phyloP scores from a whole-genome alignment of 1,139 yeast species.

The Diutina rugosa region DNA sequence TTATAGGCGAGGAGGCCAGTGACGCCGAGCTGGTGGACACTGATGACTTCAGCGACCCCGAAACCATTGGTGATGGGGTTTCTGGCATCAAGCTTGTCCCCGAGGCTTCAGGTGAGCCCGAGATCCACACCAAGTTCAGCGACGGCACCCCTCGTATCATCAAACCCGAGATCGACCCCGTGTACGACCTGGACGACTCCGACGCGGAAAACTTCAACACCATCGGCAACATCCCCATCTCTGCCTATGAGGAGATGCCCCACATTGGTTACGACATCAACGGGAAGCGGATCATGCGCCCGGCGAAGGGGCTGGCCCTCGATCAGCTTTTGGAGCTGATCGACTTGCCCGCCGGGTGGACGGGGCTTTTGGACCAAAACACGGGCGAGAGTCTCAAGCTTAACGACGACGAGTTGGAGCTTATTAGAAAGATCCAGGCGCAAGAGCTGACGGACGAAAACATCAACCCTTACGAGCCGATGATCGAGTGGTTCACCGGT shows the following conservation, averaged over 20 bases:
- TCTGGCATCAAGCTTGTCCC: slow-evolving; percentile 27
- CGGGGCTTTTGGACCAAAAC: slow-evolving; percentile 83
- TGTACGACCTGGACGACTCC: slow-evolving; percentile 86
- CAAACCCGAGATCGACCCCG: slow-evolving; percentile 84
- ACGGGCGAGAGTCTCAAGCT: slow-evolving; percentile 84
- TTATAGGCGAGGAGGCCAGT: slow-evolving; percentile 40
- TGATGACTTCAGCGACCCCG: slow-evolving; percentile 29
- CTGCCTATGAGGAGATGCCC: slow-evolving; percentile 95
- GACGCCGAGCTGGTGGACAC: slow-evolving; percentile 27
- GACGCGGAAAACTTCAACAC: slow-evolving; percentile 79
- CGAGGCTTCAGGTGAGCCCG: slow-evolving; percentile 11
- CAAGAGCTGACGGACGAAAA: slow-evolving; percentile 76
- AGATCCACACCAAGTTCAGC: slow-evolving; percentile 42
- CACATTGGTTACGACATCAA: slow-evolving; percentile 95
- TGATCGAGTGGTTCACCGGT: slow-evolving; percentile 83
- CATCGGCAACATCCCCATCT: slow-evolving; percentile 82
- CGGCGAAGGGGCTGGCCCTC: slow-evolving; percentile 91
- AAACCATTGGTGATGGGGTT: slow-evolving; percentile 39
- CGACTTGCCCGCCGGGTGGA: slow-evolving; percentile 97
- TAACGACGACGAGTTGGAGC: slow-evolving; percentile 79
- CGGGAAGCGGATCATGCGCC: slow-evolving; percentile 97
- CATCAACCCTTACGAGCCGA: slow-evolving; percentile 84
- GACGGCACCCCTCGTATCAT: slow-evolving; percentile 72
- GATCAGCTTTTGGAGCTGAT: slow-evolving; percentile 81
- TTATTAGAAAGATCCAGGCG: slow-evolving; percentile 73